These are phyloP conservation scores for Naematelia encephala DNA, from an alignment of 768 basidiomycete genomes.

Conservation along the genomic window DNA sequence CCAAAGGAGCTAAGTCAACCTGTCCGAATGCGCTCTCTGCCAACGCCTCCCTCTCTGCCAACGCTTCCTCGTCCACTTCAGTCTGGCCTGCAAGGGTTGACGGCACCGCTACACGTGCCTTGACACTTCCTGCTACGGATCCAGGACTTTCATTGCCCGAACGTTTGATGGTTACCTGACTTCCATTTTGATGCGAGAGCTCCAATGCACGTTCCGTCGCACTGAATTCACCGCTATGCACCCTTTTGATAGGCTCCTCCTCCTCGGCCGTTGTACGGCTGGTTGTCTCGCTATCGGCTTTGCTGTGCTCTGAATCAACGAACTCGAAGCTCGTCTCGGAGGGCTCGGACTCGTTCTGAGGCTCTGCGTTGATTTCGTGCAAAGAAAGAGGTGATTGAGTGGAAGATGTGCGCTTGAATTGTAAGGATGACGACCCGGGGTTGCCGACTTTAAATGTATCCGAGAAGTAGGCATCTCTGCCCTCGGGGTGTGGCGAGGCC, in stretches of 20 bases:
- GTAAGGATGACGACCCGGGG: neutral
- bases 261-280: conserved; percentile 49
- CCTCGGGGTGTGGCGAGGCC: neutral
- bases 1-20: conserved; percentile 18
- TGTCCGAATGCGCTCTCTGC: conserved; percentile 10
- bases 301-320: conserved; percentile 27
- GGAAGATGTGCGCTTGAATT: neutral
- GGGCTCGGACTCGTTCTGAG: conserved; percentile 13
- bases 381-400: conserved; percentile 29
- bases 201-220: conserved; percentile 30
- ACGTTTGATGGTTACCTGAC: conserved; percentile 49
- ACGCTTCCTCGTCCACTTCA: conserved; percentile 40
- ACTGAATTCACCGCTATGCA: conserved; percentile 29
- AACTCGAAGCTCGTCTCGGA: conserved; percentile 9
- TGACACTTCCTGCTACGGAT: conserved; percentile 3
- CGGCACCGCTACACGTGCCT: conserved; percentile 17
- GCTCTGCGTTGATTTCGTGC: conserved; percentile 7
- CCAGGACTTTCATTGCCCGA: conserved; percentile 18
- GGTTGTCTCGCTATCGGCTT: conserved; percentile 27
- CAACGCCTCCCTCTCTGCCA: conserved; percentile 14
- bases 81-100: conserved; percentile 30
- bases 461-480: conserved; percentile 17
- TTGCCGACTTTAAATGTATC: conserved; percentile 14
- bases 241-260: conserved; percentile 22
- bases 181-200: conserved; percentile 43